Conservation (phyloP, 306 rosid genomes). For the Quercus alba region DNA sequence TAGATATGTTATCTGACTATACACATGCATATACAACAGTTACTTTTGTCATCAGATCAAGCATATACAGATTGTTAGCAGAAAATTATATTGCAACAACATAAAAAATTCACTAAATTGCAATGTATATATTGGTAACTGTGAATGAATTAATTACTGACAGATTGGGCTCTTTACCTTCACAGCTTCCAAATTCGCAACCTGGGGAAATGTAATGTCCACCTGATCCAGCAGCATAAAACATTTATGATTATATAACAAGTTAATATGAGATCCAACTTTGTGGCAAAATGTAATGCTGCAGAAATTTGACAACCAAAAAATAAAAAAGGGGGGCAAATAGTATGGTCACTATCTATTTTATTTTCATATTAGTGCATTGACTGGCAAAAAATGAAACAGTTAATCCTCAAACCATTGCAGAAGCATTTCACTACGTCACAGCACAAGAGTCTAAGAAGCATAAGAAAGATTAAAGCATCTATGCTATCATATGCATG, state of each 20-base stretch:
- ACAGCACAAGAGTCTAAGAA: not conserved
- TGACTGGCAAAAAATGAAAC: not conserved
- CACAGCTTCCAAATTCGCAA: slow-evolving; percentile 39
- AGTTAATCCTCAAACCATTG: not conserved
- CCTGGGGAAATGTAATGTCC: slow-evolving; percentile 57
- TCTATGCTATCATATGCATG: not conserved
- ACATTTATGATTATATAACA: slow-evolving; percentile 12
- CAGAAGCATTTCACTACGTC: not conserved
- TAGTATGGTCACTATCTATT: slow-evolving; percentile 5
- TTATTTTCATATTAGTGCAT: slow-evolving; percentile 8
- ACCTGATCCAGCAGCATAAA: slow-evolving; percentile 56
- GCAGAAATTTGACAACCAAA: slow-evolving; percentile 7
- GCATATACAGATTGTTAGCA: not conserved
- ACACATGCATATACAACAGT: not conserved
- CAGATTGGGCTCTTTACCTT: slow-evolving; percentile 40
- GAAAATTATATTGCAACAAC: not conserved
- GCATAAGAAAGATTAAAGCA: not conserved
- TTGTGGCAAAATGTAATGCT: slow-evolving; percentile 8
- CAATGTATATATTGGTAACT: not conserved
- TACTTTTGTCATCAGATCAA: not conserved
- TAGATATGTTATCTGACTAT: not conserved
- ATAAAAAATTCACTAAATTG: not conserved
- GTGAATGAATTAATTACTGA: not conserved
- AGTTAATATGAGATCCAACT: slow-evolving; percentile 16
- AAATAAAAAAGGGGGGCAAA: not conserved